phyloP scores from a whole-genome alignment of 805 yeast species.

The Wickerhamomyces tratensis region DNA sequence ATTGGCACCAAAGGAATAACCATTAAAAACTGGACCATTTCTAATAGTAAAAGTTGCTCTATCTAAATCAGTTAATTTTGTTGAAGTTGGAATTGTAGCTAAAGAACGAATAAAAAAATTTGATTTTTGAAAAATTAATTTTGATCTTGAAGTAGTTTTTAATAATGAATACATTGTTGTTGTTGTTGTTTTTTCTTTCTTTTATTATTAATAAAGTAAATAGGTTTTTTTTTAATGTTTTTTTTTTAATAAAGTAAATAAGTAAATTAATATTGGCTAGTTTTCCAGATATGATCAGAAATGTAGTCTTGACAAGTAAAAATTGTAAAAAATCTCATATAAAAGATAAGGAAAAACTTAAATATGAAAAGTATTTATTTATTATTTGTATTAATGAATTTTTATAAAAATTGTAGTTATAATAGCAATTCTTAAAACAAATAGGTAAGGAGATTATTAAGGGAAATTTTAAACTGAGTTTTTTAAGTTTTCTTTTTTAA shows the following conservation, averaged over 20 bases:
- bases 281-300: constrained; percentile 45
- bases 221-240: constrained; percentile 6
- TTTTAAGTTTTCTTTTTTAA: too few species aligned
- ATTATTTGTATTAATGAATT: too few species aligned
- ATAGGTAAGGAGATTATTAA: too few species aligned
- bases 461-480: too few species aligned
- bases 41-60: constrained; percentile 87
- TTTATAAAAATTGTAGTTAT: too few species aligned
- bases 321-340: constrained; percentile 18
- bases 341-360: background rate
- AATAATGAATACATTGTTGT: constrained; percentile 13
- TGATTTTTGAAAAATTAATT: constrained; percentile 19
- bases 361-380: too few species aligned
- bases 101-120: constrained; percentile 13
- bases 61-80: constrained; percentile 30
- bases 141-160: constrained; percentile 10
- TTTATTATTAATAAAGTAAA: too few species aligned
- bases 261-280: constrained; percentile 26
- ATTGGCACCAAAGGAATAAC: constrained; percentile 93
- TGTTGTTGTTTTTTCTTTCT: background rate
- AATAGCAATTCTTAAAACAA: too few species aligned
- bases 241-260: constrained; percentile 5
- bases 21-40: constrained; percentile 89
- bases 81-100: constrained; percentile 17
- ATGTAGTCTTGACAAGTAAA: constrained; percentile 38